Conservation (phyloP, 805 yeast species). For the Wickerhamiella domercqiae region DNA sequence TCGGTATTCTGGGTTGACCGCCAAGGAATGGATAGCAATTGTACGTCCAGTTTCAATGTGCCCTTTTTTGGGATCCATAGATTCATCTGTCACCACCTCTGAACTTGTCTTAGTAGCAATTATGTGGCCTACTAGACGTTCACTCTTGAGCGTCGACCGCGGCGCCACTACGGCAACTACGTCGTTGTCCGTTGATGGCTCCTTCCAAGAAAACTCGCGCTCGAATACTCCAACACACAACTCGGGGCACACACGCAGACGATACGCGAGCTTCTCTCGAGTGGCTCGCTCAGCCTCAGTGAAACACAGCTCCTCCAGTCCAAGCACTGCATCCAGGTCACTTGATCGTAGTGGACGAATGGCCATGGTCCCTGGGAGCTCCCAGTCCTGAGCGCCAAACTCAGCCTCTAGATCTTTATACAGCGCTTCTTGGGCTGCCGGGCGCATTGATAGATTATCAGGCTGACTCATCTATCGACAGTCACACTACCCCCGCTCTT, state of each 20-base stretch:
- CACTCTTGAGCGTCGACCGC: conserved; percentile 34
- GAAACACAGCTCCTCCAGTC: conserved; percentile 55
- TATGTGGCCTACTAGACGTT: conserved; percentile 33
- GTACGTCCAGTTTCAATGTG: conserved; percentile 61
- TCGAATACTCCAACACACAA: conserved; percentile 72
- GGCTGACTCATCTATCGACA: too few species aligned
- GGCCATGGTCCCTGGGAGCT: conserved; percentile 41
- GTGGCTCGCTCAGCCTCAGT: conserved; percentile 56
- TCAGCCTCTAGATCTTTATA: conserved; percentile 16
- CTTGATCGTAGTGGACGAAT: conserved; percentile 66
- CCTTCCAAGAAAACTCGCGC: conserved; percentile 23
- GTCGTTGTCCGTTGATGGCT: conserved; percentile 15
- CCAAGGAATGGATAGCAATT: conserved; percentile 73
- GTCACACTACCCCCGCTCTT: too few species aligned
- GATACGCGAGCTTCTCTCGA: conserved; percentile 45
- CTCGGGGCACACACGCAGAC: conserved; percentile 76
- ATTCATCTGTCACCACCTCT: conserved; percentile 9
- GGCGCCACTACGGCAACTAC: conserved; percentile 49
- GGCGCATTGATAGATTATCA: conserved; percentile 13
- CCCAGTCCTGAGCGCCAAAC: conserved; percentile 14
- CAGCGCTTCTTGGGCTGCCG: conserved; percentile 18
- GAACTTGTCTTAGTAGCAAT: conserved; percentile 14
- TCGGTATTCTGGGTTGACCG: conserved; percentile 60
- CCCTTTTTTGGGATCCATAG: conserved; percentile 28
- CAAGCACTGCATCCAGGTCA: conserved; percentile 48